phyloP scores from a whole-genome alignment of 208 protist genomes.

The Acanthamoeba pearcei region DNA sequence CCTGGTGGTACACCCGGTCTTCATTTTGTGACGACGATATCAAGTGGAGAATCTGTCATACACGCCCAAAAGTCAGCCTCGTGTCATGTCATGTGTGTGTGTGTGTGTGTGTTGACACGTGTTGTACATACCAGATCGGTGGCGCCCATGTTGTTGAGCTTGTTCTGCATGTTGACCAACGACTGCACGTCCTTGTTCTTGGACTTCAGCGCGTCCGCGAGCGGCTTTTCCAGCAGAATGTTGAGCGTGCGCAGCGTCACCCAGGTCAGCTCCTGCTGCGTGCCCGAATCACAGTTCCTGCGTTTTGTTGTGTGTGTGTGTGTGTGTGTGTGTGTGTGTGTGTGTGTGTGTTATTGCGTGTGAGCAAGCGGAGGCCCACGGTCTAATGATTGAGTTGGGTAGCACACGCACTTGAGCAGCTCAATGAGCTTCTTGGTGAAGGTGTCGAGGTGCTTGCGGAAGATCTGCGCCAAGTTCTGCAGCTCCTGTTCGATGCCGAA shows the following conservation, averaged over 20 bases:
- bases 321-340: too few species aligned
- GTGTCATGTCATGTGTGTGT: background rate
- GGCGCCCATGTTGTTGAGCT: constrained; percentile 18
- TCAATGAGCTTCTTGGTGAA: constrained; percentile 59
- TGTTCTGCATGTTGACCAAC: constrained; percentile 63
- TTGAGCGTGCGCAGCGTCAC: constrained; percentile 28
- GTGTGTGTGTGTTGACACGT: background rate
- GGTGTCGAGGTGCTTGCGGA: constrained; percentile 30
- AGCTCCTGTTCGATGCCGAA: constrained; percentile 60
- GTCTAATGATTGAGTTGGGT: background rate
- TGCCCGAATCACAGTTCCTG: constrained; percentile 60
- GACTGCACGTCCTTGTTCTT: constrained; percentile 61
- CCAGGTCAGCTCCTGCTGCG: constrained; percentile 67
- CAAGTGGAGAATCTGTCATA: constrained; percentile 25
- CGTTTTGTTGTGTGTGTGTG: background rate
- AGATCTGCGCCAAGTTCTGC: constrained; percentile 36
- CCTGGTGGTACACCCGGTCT: constrained; percentile 5
- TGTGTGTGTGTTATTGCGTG: too few species aligned
- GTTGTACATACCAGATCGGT: background rate
- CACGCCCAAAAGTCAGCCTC: background rate
- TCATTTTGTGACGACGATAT: background rate
- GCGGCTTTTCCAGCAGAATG: constrained; percentile 38
- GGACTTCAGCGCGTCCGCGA: background rate
- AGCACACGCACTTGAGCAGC: constrained; percentile 16
- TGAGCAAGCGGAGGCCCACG: background rate